Evolutionary conservation across 2,329 filamentous ascomycete genomes (phyloP).

Genomic region (Penicillium sp.): DNA sequence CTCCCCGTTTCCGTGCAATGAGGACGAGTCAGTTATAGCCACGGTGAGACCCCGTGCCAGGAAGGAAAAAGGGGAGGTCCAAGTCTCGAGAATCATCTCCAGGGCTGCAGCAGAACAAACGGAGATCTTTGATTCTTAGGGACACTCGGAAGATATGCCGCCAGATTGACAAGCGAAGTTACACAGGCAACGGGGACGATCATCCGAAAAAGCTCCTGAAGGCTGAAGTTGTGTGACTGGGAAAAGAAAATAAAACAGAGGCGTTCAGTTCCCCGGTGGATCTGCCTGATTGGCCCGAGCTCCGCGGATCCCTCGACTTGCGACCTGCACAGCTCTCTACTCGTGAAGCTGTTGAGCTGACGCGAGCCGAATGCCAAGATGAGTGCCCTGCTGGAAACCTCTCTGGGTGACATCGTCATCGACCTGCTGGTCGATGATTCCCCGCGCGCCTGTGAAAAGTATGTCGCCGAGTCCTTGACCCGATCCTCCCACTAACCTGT

Average conservation of each 20-base stretch:
- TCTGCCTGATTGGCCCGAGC: slow-evolving; percentile 20
- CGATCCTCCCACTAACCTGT: slow-evolving; percentile 50
- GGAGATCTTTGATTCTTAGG: slow-evolving; percentile 8
- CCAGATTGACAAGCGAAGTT: slow-evolving; percentile 28
- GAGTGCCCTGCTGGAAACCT: slow-evolving; percentile 94
- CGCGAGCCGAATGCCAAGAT: slow-evolving; percentile 48
- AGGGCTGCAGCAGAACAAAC: slow-evolving; percentile 22
- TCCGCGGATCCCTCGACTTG: slow-evolving; percentile 9
- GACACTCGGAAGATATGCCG: slow-evolving; percentile 31
- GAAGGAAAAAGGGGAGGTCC: background rate
- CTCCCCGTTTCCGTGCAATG: slow-evolving; percentile 36
- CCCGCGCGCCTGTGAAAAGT: slow-evolving; percentile 94
- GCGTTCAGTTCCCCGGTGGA: slow-evolving; percentile 7
- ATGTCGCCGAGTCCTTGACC: slow-evolving; percentile 48
- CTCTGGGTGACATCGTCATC: slow-evolving; percentile 88
- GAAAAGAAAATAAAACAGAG: background rate
- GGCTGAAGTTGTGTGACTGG: background rate
- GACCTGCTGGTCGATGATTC: slow-evolving; percentile 87
- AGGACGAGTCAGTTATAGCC: slow-evolving; percentile 7
- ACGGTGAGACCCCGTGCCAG: slow-evolving; percentile 5
- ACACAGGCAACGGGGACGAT: slow-evolving; percentile 30
- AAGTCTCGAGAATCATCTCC: background rate
- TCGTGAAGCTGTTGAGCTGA: background rate
- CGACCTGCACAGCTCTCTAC: slow-evolving; percentile 2
- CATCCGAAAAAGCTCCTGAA: slow-evolving; percentile 19